Conservation (phyloP, 2,329 filamentous ascomycete species). For the Cladosporium phlei region DNA sequence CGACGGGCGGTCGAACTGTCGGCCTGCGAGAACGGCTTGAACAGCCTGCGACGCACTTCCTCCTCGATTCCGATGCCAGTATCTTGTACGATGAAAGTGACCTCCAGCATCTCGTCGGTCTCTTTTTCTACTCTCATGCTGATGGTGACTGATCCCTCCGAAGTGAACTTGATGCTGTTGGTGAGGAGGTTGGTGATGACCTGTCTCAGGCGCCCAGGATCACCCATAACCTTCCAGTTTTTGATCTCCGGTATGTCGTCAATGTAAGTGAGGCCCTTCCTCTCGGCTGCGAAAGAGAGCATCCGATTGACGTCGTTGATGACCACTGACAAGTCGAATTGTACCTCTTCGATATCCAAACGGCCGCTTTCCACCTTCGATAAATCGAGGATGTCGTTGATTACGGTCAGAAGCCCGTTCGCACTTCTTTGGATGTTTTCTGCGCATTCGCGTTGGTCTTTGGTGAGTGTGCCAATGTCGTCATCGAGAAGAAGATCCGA, state of each 20-base stretch:
- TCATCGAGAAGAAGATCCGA: slow-evolving; percentile 68
- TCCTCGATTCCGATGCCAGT: slow-evolving; percentile 79
- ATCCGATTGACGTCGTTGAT: slow-evolving; percentile 79
- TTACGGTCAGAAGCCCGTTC: slow-evolving; percentile 77
- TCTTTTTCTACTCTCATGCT: slow-evolving; percentile 61
- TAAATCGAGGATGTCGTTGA: slow-evolving; percentile 88
- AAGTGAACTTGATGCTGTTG: slow-evolving; percentile 72
- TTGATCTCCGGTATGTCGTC: slow-evolving; percentile 60
- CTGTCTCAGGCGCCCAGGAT: slow-evolving; percentile 77
- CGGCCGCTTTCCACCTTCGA: slow-evolving; percentile 78
- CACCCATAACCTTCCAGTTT: slow-evolving; percentile 73
- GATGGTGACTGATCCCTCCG: slow-evolving; percentile 63
- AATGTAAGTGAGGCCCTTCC: slow-evolving; percentile 70
- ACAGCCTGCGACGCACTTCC: slow-evolving; percentile 66
- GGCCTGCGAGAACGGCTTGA: slow-evolving; percentile 77
- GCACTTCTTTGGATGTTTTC: slow-evolving; percentile 76
- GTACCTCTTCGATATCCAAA: slow-evolving; percentile 73
- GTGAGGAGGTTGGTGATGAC: slow-evolving; percentile 77
- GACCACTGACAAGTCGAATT: slow-evolving; percentile 69
- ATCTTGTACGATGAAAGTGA: slow-evolving; percentile 70
- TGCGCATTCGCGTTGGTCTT: slow-evolving; percentile 69
- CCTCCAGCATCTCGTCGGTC: slow-evolving; percentile 58
- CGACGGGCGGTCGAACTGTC: slow-evolving; percentile 72
- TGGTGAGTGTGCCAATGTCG: slow-evolving; percentile 47
- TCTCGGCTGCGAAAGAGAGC: slow-evolving; percentile 77